phyloP scores from a whole-genome alignment of 225 moss, liverwort and hornwort species.

The Asterella californica region DNA sequence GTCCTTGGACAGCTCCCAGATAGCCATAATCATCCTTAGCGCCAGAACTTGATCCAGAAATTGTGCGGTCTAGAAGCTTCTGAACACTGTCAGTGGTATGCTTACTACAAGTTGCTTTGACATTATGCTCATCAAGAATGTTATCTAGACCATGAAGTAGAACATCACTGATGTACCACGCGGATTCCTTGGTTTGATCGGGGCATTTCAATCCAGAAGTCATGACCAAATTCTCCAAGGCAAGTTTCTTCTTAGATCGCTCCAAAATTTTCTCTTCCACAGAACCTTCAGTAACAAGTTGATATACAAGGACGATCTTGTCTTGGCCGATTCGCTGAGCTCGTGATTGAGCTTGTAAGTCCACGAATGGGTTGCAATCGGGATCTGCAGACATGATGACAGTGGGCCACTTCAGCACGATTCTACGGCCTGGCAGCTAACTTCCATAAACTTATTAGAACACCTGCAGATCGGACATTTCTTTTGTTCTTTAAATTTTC shows the following conservation, averaged over 20 bases:
- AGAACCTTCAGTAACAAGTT: constrained; percentile 73
- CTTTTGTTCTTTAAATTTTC: not conserved
- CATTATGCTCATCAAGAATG: constrained; percentile 58
- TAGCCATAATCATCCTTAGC: constrained; percentile 58
- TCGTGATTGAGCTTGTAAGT: constrained; percentile 83
- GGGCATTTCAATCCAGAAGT: constrained; percentile 41
- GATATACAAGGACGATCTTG: constrained; percentile 79
- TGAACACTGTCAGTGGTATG: constrained; percentile 57
- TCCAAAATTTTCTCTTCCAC: constrained; percentile 85
- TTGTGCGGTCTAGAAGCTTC: constrained; percentile 60
- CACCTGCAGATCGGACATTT: not conserved
- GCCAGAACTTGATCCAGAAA: constrained; percentile 28
- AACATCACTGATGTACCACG: constrained; percentile 59
- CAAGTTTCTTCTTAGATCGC: constrained; percentile 68
- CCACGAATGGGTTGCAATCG: constrained; percentile 83
- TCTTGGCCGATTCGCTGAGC: constrained; percentile 88
- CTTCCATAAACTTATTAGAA: not conserved
- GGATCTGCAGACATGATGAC: constrained; percentile 53
- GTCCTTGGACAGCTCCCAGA: constrained; percentile 69
- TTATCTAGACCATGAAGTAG: constrained; percentile 72
- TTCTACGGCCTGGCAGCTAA: not conserved
- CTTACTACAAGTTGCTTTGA: constrained; percentile 55
- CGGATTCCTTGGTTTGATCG: constrained; percentile 44
- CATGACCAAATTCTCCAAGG: constrained; percentile 81
- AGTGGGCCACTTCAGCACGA: not conserved